Base-by-base conservation (phyloP, 768 basidiomycete genomes). In the Leccinum truebloodii region DNA sequence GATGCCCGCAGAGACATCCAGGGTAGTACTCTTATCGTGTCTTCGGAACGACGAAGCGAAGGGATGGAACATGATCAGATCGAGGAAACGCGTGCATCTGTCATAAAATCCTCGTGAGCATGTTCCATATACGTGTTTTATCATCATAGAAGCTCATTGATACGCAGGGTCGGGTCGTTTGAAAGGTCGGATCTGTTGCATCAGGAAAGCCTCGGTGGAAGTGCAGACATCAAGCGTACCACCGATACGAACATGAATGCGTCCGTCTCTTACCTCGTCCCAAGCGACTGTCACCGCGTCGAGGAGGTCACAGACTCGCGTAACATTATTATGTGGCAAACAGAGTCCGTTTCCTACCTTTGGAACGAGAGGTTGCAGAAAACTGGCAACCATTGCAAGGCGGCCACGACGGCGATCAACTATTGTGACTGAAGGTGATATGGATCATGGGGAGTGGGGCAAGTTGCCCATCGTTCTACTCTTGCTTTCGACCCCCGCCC, bases 91-190 rank as follows among this genome's bases (percentile, higher is more conserved):
- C 16, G 3, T 5, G 9, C 32, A 8, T 37, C 35, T 14, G 18
- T 51, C 18, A 18, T 37, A 28, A 30, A 48, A 16, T 13, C 41
- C 8, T 35, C 30, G 65, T 66, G 34, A 53, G 66, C 52, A 32
- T 18, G 1, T 18, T 28, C 13, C 8, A 9, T 13, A 32, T 16
- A 3, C 9, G 28, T 46, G n/a, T 41, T 13, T 51, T 22, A 13
- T 52, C 4, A 9, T 16, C 4, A 9, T 16, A 6, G 32, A 37
- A 46, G 13, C 34, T 64, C 41, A 67, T 20, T 16, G 22, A 39
- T 52, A 3, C 20, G 3, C 18, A 67, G 65, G 41, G 41, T 54
- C 16, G 52, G 41, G 22, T 39, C 24, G 20, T 46, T 54, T 50
- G 22, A 26, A 1, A 18, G 26, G 7, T 28, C 34, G 6, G 49